These are phyloP conservation scores for Eleusine coracana DNA, from an alignment of 176 grass and related monocot species.

Conservation along the genomic window DNA sequence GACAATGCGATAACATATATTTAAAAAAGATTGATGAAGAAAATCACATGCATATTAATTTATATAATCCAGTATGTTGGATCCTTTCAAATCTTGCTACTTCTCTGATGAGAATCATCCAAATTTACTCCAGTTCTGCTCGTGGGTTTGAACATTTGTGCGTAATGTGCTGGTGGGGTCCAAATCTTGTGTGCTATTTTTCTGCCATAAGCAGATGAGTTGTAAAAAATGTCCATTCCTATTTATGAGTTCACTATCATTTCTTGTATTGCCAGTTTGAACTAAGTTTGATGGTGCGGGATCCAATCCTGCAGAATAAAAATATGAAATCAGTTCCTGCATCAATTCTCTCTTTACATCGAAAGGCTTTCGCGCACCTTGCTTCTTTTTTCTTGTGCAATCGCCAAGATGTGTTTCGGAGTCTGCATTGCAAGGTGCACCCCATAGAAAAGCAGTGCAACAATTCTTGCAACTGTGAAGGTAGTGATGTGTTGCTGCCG, in stretches of 20 bases:
- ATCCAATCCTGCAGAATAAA: constrained; percentile 22
- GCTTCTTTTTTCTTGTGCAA: constrained; percentile 28
- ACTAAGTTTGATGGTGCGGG: constrained; percentile 13
- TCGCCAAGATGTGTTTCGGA: constrained; percentile 7
- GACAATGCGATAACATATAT: background rate
- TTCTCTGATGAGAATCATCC: constrained; percentile 1
- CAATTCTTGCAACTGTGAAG: constrained; percentile 45
- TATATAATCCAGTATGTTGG: background rate
- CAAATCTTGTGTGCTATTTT: constrained; percentile 7
- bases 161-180: background rate
- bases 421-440: constrained; percentile 38
- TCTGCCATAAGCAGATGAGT: constrained; percentile 17
- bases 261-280: constrained; percentile 33
- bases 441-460: constrained; percentile 36
- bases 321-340: constrained; percentile 34
- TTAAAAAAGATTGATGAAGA: too few relatives aligned
- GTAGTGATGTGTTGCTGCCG: constrained; percentile 40
- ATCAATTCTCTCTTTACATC: constrained; percentile 36
- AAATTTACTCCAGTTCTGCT: constrained; percentile 26
- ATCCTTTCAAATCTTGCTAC: background rate
- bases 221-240: constrained; percentile 13
- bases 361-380: constrained; percentile 39
- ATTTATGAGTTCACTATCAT: background rate
- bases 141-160: background rate
- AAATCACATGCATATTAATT: too few relatives aligned